phyloP scores from a whole-genome alignment of 495 filamentous ascomycete genomes.

The Talaromyces borbonicus region DNA sequence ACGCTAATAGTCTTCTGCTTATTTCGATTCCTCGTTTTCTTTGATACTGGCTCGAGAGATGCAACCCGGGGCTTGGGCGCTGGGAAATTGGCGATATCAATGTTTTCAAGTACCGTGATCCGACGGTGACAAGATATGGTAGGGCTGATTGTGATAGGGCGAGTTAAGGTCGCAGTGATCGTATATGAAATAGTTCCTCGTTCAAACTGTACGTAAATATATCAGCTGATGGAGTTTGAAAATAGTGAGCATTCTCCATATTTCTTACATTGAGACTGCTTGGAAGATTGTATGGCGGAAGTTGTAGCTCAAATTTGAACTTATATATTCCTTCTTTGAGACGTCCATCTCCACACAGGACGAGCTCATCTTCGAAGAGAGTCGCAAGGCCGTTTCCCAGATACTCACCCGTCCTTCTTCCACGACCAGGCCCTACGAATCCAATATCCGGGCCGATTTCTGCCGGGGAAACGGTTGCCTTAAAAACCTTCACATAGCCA shows the following conservation, averaged over 20 bases:
- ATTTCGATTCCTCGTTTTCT: slow-evolving; percentile 39
- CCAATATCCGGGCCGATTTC: slow-evolving; percentile 43
- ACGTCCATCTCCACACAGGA: slow-evolving; percentile 83
- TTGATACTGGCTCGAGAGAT: slow-evolving; percentile 65
- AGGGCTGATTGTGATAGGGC: slow-evolving; percentile 77
- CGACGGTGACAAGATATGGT: slow-evolving; percentile 70
- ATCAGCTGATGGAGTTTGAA: not conserved
- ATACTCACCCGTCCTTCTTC: slow-evolving; percentile 54
- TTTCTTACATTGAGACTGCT: slow-evolving; percentile 84
- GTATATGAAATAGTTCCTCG: slow-evolving; percentile 86
- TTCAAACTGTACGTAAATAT: slow-evolving; percentile 61
- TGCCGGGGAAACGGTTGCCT: slow-evolving; percentile 55
- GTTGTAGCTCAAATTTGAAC: slow-evolving; percentile 81
- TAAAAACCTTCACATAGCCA: slow-evolving; percentile 82
- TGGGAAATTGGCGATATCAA: slow-evolving; percentile 49
- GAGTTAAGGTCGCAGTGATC: slow-evolving; percentile 79
- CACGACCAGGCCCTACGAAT: slow-evolving; percentile 42
- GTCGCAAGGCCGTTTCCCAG: slow-evolving; percentile 74
- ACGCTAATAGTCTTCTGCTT: slow-evolving; percentile 26
- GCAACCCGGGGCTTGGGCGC: slow-evolving; percentile 61
- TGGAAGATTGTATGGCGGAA: slow-evolving; percentile 70
- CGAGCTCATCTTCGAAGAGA: slow-evolving; percentile 83
- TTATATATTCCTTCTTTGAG: slow-evolving; percentile 79
- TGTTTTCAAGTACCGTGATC: slow-evolving; percentile 64
- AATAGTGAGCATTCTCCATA: too few relatives aligned